Conservation (phyloP, 805 yeast species). For the Yamadazyma takamatsuzukensis region DNA sequence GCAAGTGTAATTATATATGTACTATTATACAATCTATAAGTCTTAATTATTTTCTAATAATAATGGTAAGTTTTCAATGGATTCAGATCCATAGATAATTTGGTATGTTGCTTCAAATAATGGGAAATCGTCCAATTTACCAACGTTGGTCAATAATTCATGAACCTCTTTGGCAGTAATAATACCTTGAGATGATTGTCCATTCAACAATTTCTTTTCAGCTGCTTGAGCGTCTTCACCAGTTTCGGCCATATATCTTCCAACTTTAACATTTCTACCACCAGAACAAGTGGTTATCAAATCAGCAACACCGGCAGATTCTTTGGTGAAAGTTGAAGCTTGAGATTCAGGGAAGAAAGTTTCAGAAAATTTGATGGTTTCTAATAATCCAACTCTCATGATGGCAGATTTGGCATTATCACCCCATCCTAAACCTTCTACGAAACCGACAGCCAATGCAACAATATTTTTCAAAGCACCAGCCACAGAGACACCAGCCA, state of each 20-base stretch:
- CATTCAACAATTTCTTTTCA: constrained; percentile 42
- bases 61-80: constrained; percentile 38
- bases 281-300: constrained; percentile 46
- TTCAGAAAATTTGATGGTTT: constrained; percentile 45
- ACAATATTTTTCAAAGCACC: constrained; percentile 47
- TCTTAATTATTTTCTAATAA: constrained; percentile 27
- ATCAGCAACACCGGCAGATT: constrained; percentile 47
- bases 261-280: constrained; percentile 46
- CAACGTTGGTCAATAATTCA: constrained; percentile 36
- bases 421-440: constrained; percentile 48
- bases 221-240: constrained; percentile 40
- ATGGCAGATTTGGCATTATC: constrained; percentile 48
- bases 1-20: no score
- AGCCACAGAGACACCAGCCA: constrained; percentile 44
- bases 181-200: constrained; percentile 46
- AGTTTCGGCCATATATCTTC: constrained; percentile 43
- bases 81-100: constrained; percentile 38
- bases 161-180: constrained; percentile 46
- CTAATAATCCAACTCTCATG: constrained; percentile 44
- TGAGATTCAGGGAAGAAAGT: constrained; percentile 50
- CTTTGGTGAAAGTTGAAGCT: constrained; percentile 39
- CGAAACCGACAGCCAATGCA: constrained; percentile 45
- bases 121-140: constrained; percentile 36
- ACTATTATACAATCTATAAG: constrained; percentile 2
- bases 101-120: constrained; percentile 45